A percentile compares a stretch with the other conserved stretches of the same genome.
Conservation (phyloP, 2,329 filamentous ascomycete species). For the Aspergillus melleus region DNA sequence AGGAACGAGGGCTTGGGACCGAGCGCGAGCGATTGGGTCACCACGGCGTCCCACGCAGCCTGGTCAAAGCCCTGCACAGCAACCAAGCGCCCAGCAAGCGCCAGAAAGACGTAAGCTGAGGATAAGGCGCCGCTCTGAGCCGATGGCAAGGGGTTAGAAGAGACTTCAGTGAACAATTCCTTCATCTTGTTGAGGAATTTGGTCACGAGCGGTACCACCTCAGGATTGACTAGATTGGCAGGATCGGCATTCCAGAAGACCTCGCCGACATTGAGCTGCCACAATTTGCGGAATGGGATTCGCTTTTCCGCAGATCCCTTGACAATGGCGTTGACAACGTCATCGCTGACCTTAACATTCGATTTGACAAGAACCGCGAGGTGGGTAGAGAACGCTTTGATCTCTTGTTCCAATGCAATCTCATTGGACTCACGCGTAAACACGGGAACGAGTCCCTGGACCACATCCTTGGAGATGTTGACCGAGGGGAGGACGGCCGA, state of each 20-base stretch:
- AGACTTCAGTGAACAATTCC: slow-evolving; percentile 74
- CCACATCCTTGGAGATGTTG: slow-evolving; percentile 65
- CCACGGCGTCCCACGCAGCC: slow-evolving; percentile 48
- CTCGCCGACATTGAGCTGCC: slow-evolving; percentile 74
- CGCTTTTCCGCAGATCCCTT: slow-evolving; percentile 90
- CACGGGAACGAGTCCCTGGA: slow-evolving; percentile 64
- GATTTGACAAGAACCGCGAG: slow-evolving; percentile 63
- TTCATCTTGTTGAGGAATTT: slow-evolving; percentile 52
- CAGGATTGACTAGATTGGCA: slow-evolving; percentile 50
- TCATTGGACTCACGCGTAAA: slow-evolving; percentile 89
- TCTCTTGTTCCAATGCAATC: slow-evolving; percentile 72
- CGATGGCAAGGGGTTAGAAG: slow-evolving; percentile 73
- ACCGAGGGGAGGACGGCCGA: slow-evolving; percentile 61
- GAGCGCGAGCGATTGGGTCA: slow-evolving; percentile 65
- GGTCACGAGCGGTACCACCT: slow-evolving; percentile 49
- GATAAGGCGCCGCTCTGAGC: slow-evolving; percentile 81
- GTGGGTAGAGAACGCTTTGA: slow-evolving; percentile 68
- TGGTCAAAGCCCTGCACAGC: slow-evolving; percentile 56
- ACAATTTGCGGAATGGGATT: slow-evolving; percentile 71
- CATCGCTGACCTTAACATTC: slow-evolving; percentile 62
- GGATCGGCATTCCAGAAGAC: slow-evolving; percentile 61
- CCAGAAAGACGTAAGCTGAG: slow-evolving; percentile 71
- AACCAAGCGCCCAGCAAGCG: slow-evolving; percentile 60
- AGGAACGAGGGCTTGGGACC: slow-evolving; percentile 87
- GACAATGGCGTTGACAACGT: slow-evolving; percentile 67